Evolutionary conservation across 805 yeast species (phyloP), one percentile per base, ranked within the genome.

Genomic region (Schizosaccharomyces osmophilus): DNA sequence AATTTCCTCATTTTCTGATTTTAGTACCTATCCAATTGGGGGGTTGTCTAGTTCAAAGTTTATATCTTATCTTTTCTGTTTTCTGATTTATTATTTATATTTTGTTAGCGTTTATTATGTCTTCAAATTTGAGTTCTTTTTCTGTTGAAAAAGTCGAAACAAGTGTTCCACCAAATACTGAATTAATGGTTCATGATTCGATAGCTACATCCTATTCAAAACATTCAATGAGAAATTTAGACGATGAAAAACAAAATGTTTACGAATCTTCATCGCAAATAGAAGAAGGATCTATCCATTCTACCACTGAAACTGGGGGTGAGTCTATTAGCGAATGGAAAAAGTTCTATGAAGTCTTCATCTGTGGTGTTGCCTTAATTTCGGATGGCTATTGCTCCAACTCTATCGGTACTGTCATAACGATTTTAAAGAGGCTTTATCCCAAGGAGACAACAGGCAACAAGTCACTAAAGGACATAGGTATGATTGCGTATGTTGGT

Each of bases 401-500:
- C 15, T 19, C 31, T 15, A 57, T 57, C 9, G 48, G 48, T 31
- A 31, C 48, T 15, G 60, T 41, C 22, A 57, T 39, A 9, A 41
- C 29, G 9, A 41, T 41, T 22, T 11, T 57, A 11, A n/a, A 26
- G 6, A 36, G 31, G 15, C 60, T 57, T 9, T 57, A 57, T 36
- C 48, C 48, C 8, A 19, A 26, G 31, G 48, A 36, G 17, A 41
- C 60, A 31, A 39, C 31, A 5, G 5, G 19, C 19, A 29, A 22
- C n/a, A 22, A 57, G 15, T 11, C 48, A 19, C 15, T 41, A 19
- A 26, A 36, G 19, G 17, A 41, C 22, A 36, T 57, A 6, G 43
- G 48, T 32, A 57, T 39, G 48, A 85, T 90, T 70, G 95, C 88
- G 0, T 88, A 89, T 68, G 96, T 79, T 5, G 97, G 97, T 67